Evolutionary conservation across 345 rosid species (phyloP), one percentile per base, ranked within the genome.

Genomic region (Aquilaria sinensis): DNA sequence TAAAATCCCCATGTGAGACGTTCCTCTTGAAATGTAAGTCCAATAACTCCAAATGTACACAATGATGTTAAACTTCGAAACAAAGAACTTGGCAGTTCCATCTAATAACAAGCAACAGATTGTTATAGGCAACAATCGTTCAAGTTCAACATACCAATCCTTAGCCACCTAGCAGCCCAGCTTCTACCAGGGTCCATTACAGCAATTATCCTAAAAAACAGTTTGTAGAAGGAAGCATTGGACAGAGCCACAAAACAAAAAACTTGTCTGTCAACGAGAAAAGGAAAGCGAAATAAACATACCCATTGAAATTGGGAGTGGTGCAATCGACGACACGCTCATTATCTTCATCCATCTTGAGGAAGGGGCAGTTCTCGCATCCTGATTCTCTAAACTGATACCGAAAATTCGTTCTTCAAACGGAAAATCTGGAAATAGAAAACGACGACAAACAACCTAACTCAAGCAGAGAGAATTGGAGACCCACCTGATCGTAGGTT

Each of bases 301-400:
- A 85, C 96, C 93, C 97, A 62, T 74, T 88, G 71, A 88, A 88
- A 64, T 90, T 88, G 55, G 93, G 90, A 32, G 97, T 87, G 41
- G 97, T 88, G 73, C 91, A 85, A 53, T 90, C 97, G 12, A 72
- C 93, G 43, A 88, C 80, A 61, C 92, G 92, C 67, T 90, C 97
- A 8, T 83, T 82, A 61, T 90, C 93, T 52, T 84, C 96, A 33
- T 84, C 93, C 96, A 90, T 85, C 81, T 90, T 85, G 62, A 90
- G 85, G 80, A 87, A 85, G 57, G 92, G 71, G 72, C 89, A 90
- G 61, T 90, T 90, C 79, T 90, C 96, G 61, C 97, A 87, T 43
- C 96, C 97, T 33, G 90, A 83, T 56, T 90, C 93, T 37, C 97
- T 74, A 47, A 81, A 84, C 87, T 84, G 79, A 55, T 62, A 8